These are phyloP conservation scores for Rubroboletus satanas DNA, from an alignment of 768 basidiomycete genomes.

Conservation along the genomic window DNA sequence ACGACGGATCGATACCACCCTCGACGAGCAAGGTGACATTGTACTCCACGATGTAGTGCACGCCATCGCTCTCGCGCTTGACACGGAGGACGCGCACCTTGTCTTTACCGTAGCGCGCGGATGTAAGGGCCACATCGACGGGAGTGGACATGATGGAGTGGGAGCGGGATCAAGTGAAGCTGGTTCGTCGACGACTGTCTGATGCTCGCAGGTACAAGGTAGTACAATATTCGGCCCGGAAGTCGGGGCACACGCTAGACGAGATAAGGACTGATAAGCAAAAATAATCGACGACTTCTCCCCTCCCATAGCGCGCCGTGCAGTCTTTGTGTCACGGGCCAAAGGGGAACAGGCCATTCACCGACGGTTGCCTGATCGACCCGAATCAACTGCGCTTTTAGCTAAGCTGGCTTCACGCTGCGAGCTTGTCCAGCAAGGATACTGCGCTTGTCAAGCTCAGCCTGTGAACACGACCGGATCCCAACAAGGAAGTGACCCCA, in stretches of 20 bases:
- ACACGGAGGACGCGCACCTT: conserved; percentile 83
- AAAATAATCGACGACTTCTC: neutral
- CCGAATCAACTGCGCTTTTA: neutral
- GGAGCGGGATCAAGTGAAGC: neutral
- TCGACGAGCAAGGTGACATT: conserved; percentile 77
- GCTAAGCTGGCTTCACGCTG: neutral
- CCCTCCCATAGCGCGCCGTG: neutral
- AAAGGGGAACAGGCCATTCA: neutral
- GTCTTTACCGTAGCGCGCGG: conserved; percentile 83
- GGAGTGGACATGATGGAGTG: conserved; percentile 26
- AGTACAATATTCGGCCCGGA: neutral
- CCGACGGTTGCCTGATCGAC: neutral
- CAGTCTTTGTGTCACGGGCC: neutral
- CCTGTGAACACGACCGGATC: neutral
- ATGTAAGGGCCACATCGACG: conserved; percentile 31
- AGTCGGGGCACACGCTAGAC: neutral
- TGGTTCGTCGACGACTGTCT: neutral
- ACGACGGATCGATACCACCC: conserved; percentile 79
- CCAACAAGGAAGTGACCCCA: neutral
- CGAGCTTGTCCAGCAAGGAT: no score
- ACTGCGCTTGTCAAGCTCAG: no score
- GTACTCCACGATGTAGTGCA: conserved; percentile 82
- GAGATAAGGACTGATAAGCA: neutral
- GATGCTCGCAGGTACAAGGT: conserved; percentile 3
- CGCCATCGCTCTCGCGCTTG: conserved; percentile 56